A percentile compares a stretch with the other conserved stretches of the same genome.
phyloP scores from a whole-genome alignment of 2,329 filamentous ascomycete species.

The Neofusicoccum laricinum region DNA sequence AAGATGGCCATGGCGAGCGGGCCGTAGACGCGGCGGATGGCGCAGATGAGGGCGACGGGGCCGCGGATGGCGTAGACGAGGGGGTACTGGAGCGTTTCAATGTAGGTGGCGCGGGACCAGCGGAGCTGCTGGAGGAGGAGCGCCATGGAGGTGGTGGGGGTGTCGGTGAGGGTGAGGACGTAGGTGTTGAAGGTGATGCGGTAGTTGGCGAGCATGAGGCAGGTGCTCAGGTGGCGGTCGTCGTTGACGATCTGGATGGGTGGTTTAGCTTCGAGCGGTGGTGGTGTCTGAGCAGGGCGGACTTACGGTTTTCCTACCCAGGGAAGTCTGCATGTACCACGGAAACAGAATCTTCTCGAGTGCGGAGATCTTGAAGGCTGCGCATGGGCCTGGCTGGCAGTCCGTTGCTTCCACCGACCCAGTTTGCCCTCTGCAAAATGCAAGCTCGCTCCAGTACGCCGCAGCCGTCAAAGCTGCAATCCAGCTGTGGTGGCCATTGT shows the following conservation, averaged over 20 bases:
- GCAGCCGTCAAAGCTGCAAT: slow-evolving; percentile 32
- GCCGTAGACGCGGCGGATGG: slow-evolving; percentile 29
- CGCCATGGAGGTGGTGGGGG: slow-evolving; percentile 32
- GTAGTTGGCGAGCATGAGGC: slow-evolving; percentile 33
- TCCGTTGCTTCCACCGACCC: slow-evolving; percentile 31
- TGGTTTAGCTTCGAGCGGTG: neutral
- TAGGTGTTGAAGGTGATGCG: slow-evolving; percentile 34
- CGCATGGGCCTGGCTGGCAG: slow-evolving; percentile 38
- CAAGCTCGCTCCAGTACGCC: slow-evolving; percentile 37
- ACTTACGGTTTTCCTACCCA: slow-evolving; percentile 33
- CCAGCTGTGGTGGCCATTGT: slow-evolving; percentile 31
- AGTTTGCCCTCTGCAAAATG: slow-evolving; percentile 32
- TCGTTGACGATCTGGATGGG: slow-evolving; percentile 34
- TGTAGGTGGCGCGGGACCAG: slow-evolving; percentile 36
- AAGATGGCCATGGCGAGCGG: no score
- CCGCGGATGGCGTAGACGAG: slow-evolving; percentile 33
- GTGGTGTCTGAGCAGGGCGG: neutral
- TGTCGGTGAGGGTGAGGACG: slow-evolving; percentile 35
- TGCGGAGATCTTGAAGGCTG: slow-evolving; percentile 32
- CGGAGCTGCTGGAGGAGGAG: slow-evolving; percentile 39
- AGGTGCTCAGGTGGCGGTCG: slow-evolving; percentile 38
- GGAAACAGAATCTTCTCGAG: slow-evolving; percentile 31
- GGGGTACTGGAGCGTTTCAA: slow-evolving; percentile 36
- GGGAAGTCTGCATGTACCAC: slow-evolving; percentile 37
- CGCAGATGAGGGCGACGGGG: slow-evolving; percentile 34